Conservation (phyloP, 1,139 yeast species). For the Scheffersomyces insectosa region DNA sequence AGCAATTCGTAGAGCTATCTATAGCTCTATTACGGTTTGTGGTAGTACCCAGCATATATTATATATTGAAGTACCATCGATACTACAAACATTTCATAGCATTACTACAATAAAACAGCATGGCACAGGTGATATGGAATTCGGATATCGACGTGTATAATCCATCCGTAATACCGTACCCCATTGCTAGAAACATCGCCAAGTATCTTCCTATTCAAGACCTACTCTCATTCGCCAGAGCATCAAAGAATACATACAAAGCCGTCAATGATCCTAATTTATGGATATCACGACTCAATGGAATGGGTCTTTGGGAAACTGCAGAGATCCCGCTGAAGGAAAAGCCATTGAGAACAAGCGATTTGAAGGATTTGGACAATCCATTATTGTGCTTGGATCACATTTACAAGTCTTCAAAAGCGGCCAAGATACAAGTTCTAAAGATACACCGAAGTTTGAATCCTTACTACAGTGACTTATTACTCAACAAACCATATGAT, state of each 20-base stretch:
- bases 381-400: conserved; percentile 43
- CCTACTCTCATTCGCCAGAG: conserved; percentile 34
- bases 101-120: conserved; percentile 9
- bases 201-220: conserved; percentile 38
- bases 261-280: conserved; percentile 40
- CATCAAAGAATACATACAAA: conserved; percentile 39
- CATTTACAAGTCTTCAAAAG: conserved; percentile 38
- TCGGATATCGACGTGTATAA: conserved; percentile 50
- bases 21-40: too few relatives aligned
- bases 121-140: conserved; percentile 53
- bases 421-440: conserved; percentile 47
- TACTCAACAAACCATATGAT: conserved; percentile 47
- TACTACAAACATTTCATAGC: background rate
- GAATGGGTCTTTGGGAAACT: conserved; percentile 51
- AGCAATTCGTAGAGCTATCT: too few relatives aligned
- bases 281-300: conserved; percentile 54
- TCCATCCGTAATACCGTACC: conserved; percentile 41
- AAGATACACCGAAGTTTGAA: conserved; percentile 42
- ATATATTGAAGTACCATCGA: too few relatives aligned
- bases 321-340: conserved; percentile 12
- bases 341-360: conserved; percentile 3
- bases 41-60: too few relatives aligned
- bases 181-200: conserved; percentile 39
- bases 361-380: conserved; percentile 11
- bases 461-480: conserved; percentile 49